Conservation (phyloP, 1,139 yeast species). For the Pneumocystis wakefieldiae region DNA sequence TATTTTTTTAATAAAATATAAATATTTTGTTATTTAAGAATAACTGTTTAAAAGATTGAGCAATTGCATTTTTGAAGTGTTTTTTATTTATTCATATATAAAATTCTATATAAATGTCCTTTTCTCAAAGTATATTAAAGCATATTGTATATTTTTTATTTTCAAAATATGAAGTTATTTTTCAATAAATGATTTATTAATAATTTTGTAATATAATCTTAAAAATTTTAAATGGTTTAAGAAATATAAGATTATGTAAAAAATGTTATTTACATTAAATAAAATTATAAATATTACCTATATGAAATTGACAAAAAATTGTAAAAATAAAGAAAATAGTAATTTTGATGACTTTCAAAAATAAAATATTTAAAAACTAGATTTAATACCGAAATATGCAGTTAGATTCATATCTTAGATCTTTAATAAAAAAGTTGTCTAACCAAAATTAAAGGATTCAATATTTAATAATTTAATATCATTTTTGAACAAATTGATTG, state of each 20-base stretch:
- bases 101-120: background rate
- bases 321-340: background rate
- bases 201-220: background rate
- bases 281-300: background rate
- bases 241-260: background rate
- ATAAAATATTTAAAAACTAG: background rate
- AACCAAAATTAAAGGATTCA: background rate
- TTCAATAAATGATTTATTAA: no score
- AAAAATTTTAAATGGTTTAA: background rate
- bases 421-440: background rate
- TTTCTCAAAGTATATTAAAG: background rate
- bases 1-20: background rate
- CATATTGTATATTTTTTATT: background rate
- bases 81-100: background rate
- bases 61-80: background rate
- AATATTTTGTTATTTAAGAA: background rate
- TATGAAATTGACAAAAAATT: background rate
- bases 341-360: background rate
- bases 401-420: no score
- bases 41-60: background rate
- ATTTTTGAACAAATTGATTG: background rate
- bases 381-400: background rate
- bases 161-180: no score
- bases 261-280: background rate
- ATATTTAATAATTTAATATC: background rate